A percentile compares a stretch with the other conserved stretches of the same genome.
Conservation (phyloP, 164 flowering plant species). For the Cinnamomum chago region DNA sequence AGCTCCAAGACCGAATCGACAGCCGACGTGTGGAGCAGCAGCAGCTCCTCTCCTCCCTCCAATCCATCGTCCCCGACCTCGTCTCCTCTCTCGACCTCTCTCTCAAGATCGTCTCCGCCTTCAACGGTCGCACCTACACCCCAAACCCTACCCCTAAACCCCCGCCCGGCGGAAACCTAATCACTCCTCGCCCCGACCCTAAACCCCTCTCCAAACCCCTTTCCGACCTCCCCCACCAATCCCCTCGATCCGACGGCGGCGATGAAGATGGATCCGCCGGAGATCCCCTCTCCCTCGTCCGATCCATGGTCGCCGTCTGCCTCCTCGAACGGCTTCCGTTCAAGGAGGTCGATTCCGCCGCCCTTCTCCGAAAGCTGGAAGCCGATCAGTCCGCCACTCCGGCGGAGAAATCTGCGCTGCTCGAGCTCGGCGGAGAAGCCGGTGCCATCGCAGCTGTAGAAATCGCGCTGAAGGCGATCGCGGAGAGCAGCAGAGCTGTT, state of each 20-base stretch:
- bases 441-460: conserved; percentile 82
- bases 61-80: conserved; percentile 62
- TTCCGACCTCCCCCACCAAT: conserved; percentile 7
- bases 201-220: conserved; percentile 10
- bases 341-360: conserved; percentile 65
- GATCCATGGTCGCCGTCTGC: conserved; percentile 82
- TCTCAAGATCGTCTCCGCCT: conserved; percentile 60
- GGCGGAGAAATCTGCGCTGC: conserved; percentile 76
- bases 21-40: conserved; percentile 42
- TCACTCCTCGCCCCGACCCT: conserved; percentile 1
- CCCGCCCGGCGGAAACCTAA: neutral
- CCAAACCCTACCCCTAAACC: conserved; percentile 25
- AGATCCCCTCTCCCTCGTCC: conserved; percentile 53
- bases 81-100: conserved; percentile 82
- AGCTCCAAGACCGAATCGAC: conserved; percentile 59
- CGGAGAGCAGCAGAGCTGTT: conserved; percentile 66
- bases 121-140: conserved; percentile 53
- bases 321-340: conserved; percentile 81
- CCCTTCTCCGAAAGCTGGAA: conserved; percentile 78
- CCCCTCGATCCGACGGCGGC: conserved; percentile 15
- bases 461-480: conserved; percentile 80
- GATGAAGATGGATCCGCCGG: neutral
- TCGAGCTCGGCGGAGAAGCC: conserved; percentile 78
- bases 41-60: conserved; percentile 68
- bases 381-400: conserved; percentile 45